A percentile compares a stretch with the other conserved stretches of the same genome.
phyloP scores from a whole-genome alignment of 2,329 filamentous ascomycete genomes.

The Leptodontidium sp. region DNA sequence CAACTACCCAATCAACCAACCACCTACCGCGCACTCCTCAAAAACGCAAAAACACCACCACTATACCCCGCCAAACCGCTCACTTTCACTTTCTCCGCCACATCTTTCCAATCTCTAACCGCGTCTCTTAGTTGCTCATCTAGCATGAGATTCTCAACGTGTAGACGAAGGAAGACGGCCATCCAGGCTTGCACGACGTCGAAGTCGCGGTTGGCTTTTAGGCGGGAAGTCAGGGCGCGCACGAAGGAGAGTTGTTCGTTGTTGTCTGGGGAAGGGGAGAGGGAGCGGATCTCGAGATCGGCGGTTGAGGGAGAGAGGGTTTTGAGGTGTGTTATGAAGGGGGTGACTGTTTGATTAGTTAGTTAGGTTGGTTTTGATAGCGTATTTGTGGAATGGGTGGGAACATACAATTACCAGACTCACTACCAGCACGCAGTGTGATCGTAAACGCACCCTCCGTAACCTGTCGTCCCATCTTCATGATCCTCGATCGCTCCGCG shows the following conservation, averaged over 20 bases:
- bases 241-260: slow-evolving; percentile 85
- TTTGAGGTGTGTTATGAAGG: slow-evolving; percentile 82
- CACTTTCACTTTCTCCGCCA: slow-evolving; percentile 77
- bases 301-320: slow-evolving; percentile 83
- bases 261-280: slow-evolving; percentile 56
- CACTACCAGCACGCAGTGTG: slow-evolving; percentile 61
- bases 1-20: not conserved
- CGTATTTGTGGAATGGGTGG: too few relatives aligned
- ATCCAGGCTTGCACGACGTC: slow-evolving; percentile 98
- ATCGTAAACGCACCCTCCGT: slow-evolving; percentile 66
- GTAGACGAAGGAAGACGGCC: slow-evolving; percentile 87
- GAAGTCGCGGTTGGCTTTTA: slow-evolving; percentile 80
- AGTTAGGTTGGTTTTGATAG: too few relatives aligned
- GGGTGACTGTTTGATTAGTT: slow-evolving; percentile 55
- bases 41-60: slow-evolving; percentile 83
- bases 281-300: slow-evolving; percentile 88
- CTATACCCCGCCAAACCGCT: slow-evolving; percentile 86
- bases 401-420: slow-evolving; percentile 67
- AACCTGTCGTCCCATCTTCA: slow-evolving; percentile 67
- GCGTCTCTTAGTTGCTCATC: slow-evolving; percentile 61
- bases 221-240: slow-evolving; percentile 74
- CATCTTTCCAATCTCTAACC: slow-evolving; percentile 75
- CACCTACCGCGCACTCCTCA: slow-evolving; percentile 61
- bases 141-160: slow-evolving; percentile 65
- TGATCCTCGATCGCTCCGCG: slow-evolving; percentile 70